These are phyloP conservation scores for Fusarium algeriense DNA, from an alignment of 2,329 filamentous ascomycete genomes.

Conservation along the genomic window DNA sequence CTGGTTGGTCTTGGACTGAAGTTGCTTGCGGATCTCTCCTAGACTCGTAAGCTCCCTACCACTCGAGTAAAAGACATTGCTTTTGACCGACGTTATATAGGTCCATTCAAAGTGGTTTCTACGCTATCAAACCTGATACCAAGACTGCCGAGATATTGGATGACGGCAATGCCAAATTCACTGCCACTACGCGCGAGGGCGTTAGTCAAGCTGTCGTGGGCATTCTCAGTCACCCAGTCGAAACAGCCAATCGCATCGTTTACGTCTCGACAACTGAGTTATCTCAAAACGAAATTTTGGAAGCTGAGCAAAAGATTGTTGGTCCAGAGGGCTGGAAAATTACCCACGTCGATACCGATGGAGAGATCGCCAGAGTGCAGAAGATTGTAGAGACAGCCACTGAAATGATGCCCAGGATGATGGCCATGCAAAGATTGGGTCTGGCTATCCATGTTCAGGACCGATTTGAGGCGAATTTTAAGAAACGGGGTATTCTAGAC, in stretches of 20 bases:
- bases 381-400: not conserved
- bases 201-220: not conserved
- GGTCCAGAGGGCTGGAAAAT: not conserved
- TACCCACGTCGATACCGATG: not conserved
- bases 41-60: not conserved
- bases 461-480: not conserved
- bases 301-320: not conserved
- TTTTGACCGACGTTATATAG: not conserved
- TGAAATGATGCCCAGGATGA: not conserved
- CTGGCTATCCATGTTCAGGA: not conserved
- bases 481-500: not conserved
- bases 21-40: not conserved
- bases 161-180: not conserved
- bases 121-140: accelerated
- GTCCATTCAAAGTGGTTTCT: not conserved
- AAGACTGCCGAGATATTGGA: not conserved
- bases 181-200: not conserved
- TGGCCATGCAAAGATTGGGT: not conserved
- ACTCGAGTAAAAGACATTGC: accelerated
- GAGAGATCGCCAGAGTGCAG: not conserved
- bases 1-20: not conserved
- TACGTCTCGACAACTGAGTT: not conserved
- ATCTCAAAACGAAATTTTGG: not conserved
- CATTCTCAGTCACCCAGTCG: not conserved
- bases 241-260: not conserved